Conservation (phyloP, 352 stramenopile genomes). For the Pelagophyceae sp. region DNA sequence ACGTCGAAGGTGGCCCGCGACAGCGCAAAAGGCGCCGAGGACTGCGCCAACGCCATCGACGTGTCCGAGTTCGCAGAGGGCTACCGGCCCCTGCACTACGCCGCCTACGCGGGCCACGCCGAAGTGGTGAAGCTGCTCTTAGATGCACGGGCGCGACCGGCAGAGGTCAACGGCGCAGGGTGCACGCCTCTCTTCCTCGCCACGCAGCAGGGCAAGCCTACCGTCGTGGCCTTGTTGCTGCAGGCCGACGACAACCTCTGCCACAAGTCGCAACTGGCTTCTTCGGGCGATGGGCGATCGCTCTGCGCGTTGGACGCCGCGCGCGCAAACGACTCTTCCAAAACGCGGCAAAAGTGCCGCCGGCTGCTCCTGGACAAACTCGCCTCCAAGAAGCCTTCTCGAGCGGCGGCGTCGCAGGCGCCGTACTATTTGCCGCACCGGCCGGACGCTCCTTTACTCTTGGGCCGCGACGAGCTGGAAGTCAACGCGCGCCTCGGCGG, state of each 20-base stretch:
- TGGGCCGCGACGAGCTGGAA: not conserved
- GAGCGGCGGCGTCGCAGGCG: no score
- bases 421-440: not conserved
- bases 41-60: not conserved
- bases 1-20: not conserved
- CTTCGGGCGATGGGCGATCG: not conserved
- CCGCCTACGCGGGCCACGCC: conserved; percentile 13
- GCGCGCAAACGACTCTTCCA: not conserved
- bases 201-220: not conserved
- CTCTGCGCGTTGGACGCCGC: not conserved
- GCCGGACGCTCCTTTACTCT: not conserved
- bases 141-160: not conserved
- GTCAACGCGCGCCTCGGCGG: not conserved
- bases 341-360: not conserved
- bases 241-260: not conserved
- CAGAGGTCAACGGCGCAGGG: not conserved
- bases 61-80: conserved; percentile 6
- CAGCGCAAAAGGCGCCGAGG: not conserved
- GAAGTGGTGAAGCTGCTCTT: conserved; percentile 11
- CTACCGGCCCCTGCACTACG: conserved; percentile 14
- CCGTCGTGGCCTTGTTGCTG: not conserved
- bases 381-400: no score
- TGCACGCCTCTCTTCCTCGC: conserved; percentile 13
- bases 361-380: not conserved
- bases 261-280: not conserved